These are phyloP conservation scores for Colletotrichum siamense DNA, from an alignment of 2,329 filamentous ascomycete species.

Conservation along the genomic window DNA sequence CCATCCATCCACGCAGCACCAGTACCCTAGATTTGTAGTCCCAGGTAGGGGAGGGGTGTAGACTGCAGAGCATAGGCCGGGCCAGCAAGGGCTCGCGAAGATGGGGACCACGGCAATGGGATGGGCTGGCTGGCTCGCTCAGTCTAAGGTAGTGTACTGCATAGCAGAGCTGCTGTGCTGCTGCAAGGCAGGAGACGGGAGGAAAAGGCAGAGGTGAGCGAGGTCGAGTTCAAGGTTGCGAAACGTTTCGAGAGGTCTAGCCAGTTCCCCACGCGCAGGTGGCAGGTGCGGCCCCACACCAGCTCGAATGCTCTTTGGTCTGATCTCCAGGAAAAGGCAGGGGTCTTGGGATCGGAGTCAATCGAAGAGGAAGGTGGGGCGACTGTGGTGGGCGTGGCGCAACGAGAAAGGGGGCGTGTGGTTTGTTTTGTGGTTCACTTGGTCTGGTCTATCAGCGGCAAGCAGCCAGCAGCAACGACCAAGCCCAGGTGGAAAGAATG, in stretches of 20 bases:
- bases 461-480: too few relatives aligned
- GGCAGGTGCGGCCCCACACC: slow-evolving; percentile 24
- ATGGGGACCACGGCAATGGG: too few relatives aligned
- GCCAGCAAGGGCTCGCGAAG: too few relatives aligned
- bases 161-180: too few relatives aligned
- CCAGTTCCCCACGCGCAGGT: slow-evolving; percentile 20
- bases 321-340: slow-evolving; percentile 34
- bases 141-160: too few relatives aligned
- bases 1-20: too few relatives aligned
- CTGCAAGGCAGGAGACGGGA: background rate
- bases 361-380: slow-evolving; percentile 14
- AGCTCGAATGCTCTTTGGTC: slow-evolving; percentile 38
- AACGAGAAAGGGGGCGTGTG: background rate
- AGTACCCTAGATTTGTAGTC: too few relatives aligned
- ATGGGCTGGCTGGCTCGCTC: too few relatives aligned
- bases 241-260: slow-evolving; percentile 19
- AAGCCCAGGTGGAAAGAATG: too few relatives aligned
- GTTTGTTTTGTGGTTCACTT: background rate
- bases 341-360: slow-evolving; percentile 22
- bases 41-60: too few relatives aligned
- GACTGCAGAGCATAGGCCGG: too few relatives aligned
- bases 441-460: too few relatives aligned
- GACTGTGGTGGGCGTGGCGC: background rate
- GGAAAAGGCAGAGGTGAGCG: background rate
- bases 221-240: slow-evolving; percentile 15